Base-by-base conservation (phyloP, 768 basidiomycete genomes). In the Collybia nuda region DNA sequence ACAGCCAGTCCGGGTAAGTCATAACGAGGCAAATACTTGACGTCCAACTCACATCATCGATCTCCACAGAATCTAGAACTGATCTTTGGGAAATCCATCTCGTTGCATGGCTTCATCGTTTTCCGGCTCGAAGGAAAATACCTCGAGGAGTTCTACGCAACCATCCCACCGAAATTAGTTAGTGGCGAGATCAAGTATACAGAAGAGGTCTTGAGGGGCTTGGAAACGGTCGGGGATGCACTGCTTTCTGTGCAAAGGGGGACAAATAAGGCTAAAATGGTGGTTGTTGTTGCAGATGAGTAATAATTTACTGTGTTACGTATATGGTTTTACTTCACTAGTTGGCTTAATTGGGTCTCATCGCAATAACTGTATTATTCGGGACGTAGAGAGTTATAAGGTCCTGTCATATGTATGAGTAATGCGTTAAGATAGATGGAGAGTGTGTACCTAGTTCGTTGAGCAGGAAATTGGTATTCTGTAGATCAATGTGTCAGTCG, bases 151-250 rank as follows among this genome's bases (percentile, higher is more conserved):
- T 84, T 84, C 63, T 72, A 71, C 44, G 58, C 60, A 7, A 67
- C 61, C 5, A 45, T 82, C 2, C 74, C 79, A 3, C 58, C 60
- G 5, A 63, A 66, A 37, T 55, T 83, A 29, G 74, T 69, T 3
- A 67, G 60, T 3, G 79, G 81, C 3, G 71, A 79, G 57, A 51
- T 82, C 44, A 78, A 76, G 59, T 70, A 74, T 41, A 63, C 54
- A 6, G 82, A 83, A 52, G 72, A 81, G 37, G 49, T 79, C 1
- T 69, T 61, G 7, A 59, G 62, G 5, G 81, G 81, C 2, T 62
- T 84, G 29, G 76, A 70, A 11, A 66, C 57, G 39, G 66, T 69
- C 9, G 71, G 70, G 2, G 70, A 74, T 6, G 70, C 58, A 1
- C 56, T 72, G 2, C 42, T 67, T 18, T 65, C 56, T 0, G 67